phyloP scores from a whole-genome alignment of 306 rosid genomes.

The Vachellia collinsii region DNA sequence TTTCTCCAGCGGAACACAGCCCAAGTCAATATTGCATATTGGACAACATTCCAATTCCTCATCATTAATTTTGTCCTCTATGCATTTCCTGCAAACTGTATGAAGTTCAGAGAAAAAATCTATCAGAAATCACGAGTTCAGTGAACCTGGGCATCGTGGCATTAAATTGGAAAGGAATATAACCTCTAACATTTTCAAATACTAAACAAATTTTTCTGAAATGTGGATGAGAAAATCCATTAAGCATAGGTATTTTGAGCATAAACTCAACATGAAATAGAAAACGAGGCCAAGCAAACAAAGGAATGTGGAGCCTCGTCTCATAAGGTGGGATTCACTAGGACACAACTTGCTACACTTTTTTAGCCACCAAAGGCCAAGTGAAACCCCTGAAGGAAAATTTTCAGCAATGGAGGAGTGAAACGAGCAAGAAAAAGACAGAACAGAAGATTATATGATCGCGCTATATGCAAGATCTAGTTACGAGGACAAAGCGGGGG shows the following conservation, averaged over 20 bases:
- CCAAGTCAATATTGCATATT: constrained; percentile 74
- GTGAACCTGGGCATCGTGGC: background rate
- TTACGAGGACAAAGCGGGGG: constrained; percentile 24
- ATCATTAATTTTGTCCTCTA: constrained; percentile 68
- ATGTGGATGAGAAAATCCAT: background rate
- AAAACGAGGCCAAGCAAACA: background rate
- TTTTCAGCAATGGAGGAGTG: background rate
- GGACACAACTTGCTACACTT: background rate
- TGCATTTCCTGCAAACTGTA: constrained; percentile 98
- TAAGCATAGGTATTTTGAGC: background rate
- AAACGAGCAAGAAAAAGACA: background rate
- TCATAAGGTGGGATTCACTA: background rate
- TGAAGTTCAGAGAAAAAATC: constrained; percentile 19
- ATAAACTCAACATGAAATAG: constrained; percentile 10
- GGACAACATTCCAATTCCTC: constrained; percentile 91
- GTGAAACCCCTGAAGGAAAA: background rate
- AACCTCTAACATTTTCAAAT: background rate
- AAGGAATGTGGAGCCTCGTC: background rate
- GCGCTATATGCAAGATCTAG: background rate
- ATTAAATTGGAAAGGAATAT: background rate
- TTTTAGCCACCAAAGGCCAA: background rate
- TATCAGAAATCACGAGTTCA: constrained; percentile 11
- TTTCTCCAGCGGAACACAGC: constrained; percentile 83
- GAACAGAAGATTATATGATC: background rate
- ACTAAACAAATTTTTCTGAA: background rate